phyloP scores from a whole-genome alignment of 2,329 filamentous ascomycete genomes.

The Dissoconium aciculare region DNA sequence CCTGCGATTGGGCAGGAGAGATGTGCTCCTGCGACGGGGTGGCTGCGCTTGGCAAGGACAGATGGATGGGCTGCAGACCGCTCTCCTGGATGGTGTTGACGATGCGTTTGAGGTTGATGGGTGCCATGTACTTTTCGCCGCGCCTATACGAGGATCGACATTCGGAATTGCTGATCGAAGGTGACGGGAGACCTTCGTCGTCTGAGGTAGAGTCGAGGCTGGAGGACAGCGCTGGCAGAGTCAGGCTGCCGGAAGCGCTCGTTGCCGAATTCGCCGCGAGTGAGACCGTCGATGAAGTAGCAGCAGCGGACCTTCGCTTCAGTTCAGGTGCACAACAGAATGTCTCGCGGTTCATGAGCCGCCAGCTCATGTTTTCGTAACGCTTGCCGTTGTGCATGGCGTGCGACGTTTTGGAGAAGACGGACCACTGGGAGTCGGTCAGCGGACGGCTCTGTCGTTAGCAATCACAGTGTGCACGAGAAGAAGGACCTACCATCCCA shows the following conservation, averaged over 20 bases:
- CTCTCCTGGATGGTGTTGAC: slow-evolving; percentile 82
- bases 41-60: slow-evolving; percentile 17
- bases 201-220: slow-evolving; percentile 38
- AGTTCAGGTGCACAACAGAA: slow-evolving; percentile 64
- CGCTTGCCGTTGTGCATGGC: slow-evolving; percentile 85
- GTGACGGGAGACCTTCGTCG: slow-evolving; percentile 24
- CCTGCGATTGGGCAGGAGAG: slow-evolving; percentile 1
- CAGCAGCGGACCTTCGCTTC: slow-evolving; percentile 14
- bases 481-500: slow-evolving; percentile 46
- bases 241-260: slow-evolving; percentile 15
- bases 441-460: slow-evolving; percentile 2
- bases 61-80: slow-evolving; percentile 46
- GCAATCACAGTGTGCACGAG: neutral
- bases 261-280: slow-evolving; percentile 5
- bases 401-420: slow-evolving; percentile 88
- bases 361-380: slow-evolving; percentile 90
- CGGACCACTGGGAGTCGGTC: slow-evolving; percentile 33
- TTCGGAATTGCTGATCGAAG: slow-evolving; percentile 27
- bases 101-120: slow-evolving; percentile 84
- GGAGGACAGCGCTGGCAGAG: slow-evolving; percentile 32
- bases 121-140: slow-evolving; percentile 78
- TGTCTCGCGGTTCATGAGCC: slow-evolving; percentile 85
- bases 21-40: slow-evolving; percentile 8
- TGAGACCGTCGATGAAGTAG: slow-evolving; percentile 1
- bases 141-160: slow-evolving; percentile 54